Conservation (phyloP, 2,329 filamentous ascomycete species). For the Juglanconis sp. region DNA sequence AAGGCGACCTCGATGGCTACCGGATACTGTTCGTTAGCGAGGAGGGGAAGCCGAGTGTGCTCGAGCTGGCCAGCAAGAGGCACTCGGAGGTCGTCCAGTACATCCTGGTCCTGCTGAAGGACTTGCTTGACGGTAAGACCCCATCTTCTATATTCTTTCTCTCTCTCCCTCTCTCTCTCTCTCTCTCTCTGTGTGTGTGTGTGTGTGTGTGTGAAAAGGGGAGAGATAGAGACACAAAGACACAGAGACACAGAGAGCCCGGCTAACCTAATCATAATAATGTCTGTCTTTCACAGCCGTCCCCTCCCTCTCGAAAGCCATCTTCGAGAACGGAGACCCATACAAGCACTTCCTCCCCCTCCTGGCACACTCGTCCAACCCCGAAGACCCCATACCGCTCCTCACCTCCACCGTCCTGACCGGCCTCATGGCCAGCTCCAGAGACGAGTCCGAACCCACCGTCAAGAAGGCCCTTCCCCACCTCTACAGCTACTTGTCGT, state of each 20-base stretch:
- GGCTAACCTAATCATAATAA: too few relatives aligned
- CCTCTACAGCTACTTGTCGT: conserved; percentile 81
- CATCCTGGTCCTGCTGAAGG: conserved; percentile 82
- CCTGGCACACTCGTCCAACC: conserved; percentile 71
- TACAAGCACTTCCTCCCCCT: conserved; percentile 83
- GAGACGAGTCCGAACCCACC: conserved; percentile 62
- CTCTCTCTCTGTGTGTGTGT: neutral
- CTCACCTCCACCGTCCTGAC: conserved; percentile 86
- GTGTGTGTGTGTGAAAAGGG: neutral
- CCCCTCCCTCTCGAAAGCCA: conserved; percentile 71
- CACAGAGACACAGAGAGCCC: too few relatives aligned
- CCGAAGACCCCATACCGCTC: conserved; percentile 78
- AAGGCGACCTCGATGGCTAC: conserved; percentile 77
- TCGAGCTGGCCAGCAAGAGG: conserved; percentile 75
- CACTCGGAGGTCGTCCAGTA: conserved; percentile 92
- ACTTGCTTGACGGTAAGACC: conserved; percentile 76
- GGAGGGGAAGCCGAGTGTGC: conserved; percentile 65
- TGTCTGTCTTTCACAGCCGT: conserved; percentile 55
- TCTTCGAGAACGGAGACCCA: conserved; percentile 73
- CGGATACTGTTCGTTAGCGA: conserved; percentile 75
- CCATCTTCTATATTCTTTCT: neutral
- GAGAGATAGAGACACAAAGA: neutral
- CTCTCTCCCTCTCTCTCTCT: neutral
- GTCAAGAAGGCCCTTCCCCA: conserved; percentile 70
- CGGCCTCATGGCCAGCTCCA: conserved; percentile 67